Evolutionary conservation across 495 filamentous ascomycete genomes (phyloP).

Genomic region (Hypoxylon subgilvum): DNA sequence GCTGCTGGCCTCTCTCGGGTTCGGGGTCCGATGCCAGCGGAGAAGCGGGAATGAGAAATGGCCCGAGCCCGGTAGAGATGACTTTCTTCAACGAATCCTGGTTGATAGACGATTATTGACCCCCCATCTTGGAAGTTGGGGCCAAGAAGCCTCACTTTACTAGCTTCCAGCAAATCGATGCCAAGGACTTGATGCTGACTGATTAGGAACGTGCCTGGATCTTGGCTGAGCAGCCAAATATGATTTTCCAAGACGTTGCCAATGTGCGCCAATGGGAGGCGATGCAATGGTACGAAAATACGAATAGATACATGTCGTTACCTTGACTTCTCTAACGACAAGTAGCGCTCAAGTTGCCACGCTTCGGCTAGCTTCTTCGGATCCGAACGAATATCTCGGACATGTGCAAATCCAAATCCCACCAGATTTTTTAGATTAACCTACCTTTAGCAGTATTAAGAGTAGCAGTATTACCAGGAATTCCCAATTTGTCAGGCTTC

Average conservation of each 20-base stretch:
- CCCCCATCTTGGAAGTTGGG: background rate
- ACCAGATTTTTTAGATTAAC: no score
- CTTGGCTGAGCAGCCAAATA: conserved; percentile 17
- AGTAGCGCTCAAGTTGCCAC: no score
- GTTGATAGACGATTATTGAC: background rate
- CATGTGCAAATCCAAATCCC: no score
- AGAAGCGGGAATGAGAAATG: conserved; percentile 23
- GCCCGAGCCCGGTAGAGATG: conserved; percentile 17
- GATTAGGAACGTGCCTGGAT: conserved; percentile 14
- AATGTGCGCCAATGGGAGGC: background rate
- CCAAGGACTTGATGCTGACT: conserved; percentile 10
- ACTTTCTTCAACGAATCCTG: background rate
- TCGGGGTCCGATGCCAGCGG: conserved; percentile 22
- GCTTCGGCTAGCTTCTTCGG: no score
- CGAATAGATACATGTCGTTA: background rate
- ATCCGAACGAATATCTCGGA: no score
- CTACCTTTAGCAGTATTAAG: no score
- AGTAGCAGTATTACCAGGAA: no score
- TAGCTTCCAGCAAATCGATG: no score
- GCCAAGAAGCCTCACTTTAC: conserved; percentile 7
- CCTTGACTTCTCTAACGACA: no score
- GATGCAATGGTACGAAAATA: no score
- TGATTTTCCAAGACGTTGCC: no score
- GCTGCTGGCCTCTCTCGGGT: background rate
- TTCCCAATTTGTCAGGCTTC: no score